Percentiles rank a stretch among this genome's conserved stretches.
Evolutionary conservation across 768 basidiomycete genomes (phyloP).

Genomic region (Lentinula detonsa): DNA sequence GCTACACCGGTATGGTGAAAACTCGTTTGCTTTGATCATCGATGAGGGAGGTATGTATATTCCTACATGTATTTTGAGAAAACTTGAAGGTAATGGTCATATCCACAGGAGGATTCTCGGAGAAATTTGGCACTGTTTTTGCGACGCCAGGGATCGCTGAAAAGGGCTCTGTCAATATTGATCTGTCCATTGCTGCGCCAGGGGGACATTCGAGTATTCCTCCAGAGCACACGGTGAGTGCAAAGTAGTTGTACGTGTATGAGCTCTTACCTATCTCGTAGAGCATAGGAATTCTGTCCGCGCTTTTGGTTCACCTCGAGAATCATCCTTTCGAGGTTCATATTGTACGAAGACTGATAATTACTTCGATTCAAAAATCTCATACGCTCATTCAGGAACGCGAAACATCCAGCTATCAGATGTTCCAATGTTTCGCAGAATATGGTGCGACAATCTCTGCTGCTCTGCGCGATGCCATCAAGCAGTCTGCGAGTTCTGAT

Average conservation of each 20-base stretch:
- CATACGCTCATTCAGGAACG: slow-evolving; percentile 31
- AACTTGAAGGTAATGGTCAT: neutral
- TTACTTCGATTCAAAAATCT: neutral
- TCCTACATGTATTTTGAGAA: neutral
- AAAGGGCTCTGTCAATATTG: slow-evolving; percentile 55
- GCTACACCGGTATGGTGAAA: slow-evolving; percentile 55
- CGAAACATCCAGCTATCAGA: slow-evolving; percentile 50
- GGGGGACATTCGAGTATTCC: slow-evolving; percentile 90
- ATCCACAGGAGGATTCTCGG: slow-evolving; percentile 39
- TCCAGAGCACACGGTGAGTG: slow-evolving; percentile 59
- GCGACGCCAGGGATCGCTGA: slow-evolving; percentile 64
- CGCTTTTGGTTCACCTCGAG: slow-evolving; percentile 65
- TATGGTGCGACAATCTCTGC: slow-evolving; percentile 51
- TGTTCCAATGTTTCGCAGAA: slow-evolving; percentile 60
- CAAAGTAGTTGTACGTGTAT: slow-evolving; percentile 18
- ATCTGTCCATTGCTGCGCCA: slow-evolving; percentile 56
- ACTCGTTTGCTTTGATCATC: slow-evolving; percentile 72
- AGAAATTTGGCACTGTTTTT: slow-evolving; percentile 47
- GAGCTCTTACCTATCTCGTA: slow-evolving; percentile 17
- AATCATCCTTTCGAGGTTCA: slow-evolving; percentile 47
- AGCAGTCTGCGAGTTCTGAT: slow-evolving; percentile 41
- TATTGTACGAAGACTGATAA: slow-evolving; percentile 32
- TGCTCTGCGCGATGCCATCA: slow-evolving; percentile 40
- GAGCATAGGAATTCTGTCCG: slow-evolving; percentile 79
- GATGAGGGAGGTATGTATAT: slow-evolving; percentile 76